phyloP scores from a whole-genome alignment of 768 basidiomycete genomes.

The Leccinum disarticulatum region DNA sequence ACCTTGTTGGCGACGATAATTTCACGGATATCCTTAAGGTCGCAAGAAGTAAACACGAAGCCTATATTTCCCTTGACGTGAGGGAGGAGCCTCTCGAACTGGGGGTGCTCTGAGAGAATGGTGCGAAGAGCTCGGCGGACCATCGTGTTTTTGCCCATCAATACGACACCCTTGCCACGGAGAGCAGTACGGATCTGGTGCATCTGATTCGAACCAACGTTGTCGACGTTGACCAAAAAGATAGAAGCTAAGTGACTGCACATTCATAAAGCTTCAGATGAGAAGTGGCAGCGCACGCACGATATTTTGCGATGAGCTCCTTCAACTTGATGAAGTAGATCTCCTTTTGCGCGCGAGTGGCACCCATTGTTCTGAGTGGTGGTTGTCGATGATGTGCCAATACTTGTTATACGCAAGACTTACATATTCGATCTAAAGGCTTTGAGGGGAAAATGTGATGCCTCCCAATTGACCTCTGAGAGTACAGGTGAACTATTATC shows the following conservation, averaged over 20 bases:
- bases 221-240: slow-evolving; percentile 99
- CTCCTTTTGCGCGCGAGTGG: slow-evolving; percentile 84
- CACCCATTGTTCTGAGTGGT: slow-evolving; percentile 73
- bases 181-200: slow-evolving; percentile 95
- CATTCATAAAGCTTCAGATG: slow-evolving; percentile 1
- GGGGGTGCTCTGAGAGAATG: slow-evolving; percentile 85
- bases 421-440: slow-evolving; percentile 27
- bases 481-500: slow-evolving; percentile 3
- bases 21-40: slow-evolving; percentile 94
- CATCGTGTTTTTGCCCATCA: slow-evolving; percentile 99
- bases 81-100: slow-evolving; percentile 95
- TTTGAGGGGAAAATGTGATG: slow-evolving; percentile 43
- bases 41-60: slow-evolving; percentile 92
- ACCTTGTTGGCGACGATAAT: slow-evolving; percentile 96
- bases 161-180: slow-evolving; percentile 92
- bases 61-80: slow-evolving; percentile 97
- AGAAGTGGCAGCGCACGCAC: slow-evolving; percentile 49
- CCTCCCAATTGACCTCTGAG: slow-evolving; percentile 93
- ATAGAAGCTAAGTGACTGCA: slow-evolving; percentile 71
- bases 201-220: slow-evolving; percentile 99
- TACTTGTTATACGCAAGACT: slow-evolving; percentile 8
- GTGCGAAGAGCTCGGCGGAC: slow-evolving; percentile 96
- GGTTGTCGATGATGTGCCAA: slow-evolving; percentile 3
- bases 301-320: slow-evolving; percentile 86
- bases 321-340: slow-evolving; percentile 92